phyloP scores from a whole-genome alignment of 768 basidiomycete genomes.

The Tricholoma sp. region DNA sequence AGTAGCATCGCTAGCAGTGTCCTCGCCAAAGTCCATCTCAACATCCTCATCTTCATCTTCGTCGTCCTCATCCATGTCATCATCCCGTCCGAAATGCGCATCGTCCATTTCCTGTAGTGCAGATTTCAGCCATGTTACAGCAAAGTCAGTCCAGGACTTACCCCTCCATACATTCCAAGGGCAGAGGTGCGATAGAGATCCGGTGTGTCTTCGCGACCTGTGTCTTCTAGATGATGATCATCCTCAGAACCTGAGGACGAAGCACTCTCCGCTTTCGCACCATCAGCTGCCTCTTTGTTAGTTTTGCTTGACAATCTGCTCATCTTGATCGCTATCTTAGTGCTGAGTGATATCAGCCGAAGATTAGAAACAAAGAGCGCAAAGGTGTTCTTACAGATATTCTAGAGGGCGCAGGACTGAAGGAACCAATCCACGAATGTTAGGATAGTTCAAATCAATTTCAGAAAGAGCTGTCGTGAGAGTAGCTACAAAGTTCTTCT shows the following conservation, averaged over 20 bases:
- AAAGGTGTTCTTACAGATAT: slow-evolving; percentile 57
- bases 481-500: slow-evolving; percentile 91
- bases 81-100: slow-evolving; percentile 59
- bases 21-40: slow-evolving; percentile 85
- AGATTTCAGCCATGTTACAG: slow-evolving; percentile 6
- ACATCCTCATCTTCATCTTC: slow-evolving; percentile 79
- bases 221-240: slow-evolving; percentile 52
- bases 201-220: slow-evolving; percentile 73
- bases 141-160: slow-evolving; percentile 35
- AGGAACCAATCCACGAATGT: slow-evolving; percentile 80
- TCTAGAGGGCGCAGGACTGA: slow-evolving; percentile 88
- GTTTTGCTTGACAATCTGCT: slow-evolving; percentile 66
- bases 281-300: slow-evolving; percentile 50
- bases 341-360: slow-evolving; percentile 39
- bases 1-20: slow-evolving; percentile 77
- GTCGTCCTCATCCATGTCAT: slow-evolving; percentile 80
- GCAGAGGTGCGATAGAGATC: slow-evolving; percentile 96
- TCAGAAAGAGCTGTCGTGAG: slow-evolving; percentile 87
- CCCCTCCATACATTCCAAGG: slow-evolving; percentile 91
- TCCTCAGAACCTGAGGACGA: slow-evolving; percentile 58
- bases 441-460: slow-evolving; percentile 93
- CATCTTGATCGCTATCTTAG: slow-evolving; percentile 98
- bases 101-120: slow-evolving; percentile 78
- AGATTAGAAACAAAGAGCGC: background rate
- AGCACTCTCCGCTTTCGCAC: slow-evolving; percentile 40